Evolutionary conservation across 2,329 filamentous ascomycete species (phyloP), one percentile per base, ranked within the genome.

Genomic region (Ceratocystis harringtonii): DNA sequence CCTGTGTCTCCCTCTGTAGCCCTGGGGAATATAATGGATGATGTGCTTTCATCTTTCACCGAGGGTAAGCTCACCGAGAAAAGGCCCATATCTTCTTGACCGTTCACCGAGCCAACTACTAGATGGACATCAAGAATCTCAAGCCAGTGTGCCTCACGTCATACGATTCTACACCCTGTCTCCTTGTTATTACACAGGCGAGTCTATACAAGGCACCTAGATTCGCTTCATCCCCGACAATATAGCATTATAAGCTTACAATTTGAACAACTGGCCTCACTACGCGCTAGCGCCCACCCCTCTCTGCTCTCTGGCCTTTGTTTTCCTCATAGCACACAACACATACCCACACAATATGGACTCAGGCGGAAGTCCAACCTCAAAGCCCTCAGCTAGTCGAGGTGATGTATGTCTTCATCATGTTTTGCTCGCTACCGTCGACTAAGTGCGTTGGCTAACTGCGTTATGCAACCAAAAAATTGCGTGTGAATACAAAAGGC

Each of bases 401-500:
- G 32, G 32, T 41, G 65, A 66, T 55, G 65, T 66, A 22, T 44
- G 25, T 28, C 25, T 63, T 50, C 0, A 8, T 32, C 3, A 8
- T 32, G 10, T 44, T 43, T 61, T 43, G 22, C 8, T 15, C 22
- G 12, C 50, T 6, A 15, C 48, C 10, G 12, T 52, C 5, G 19
- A 15, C 1, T 17, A 45, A 52, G 19, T 12, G n/a, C 57, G 36
- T 36, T 52, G 28, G 19, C 58, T 30, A 25, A 52, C 25, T 55
- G 50, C 50, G 25, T 19, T 12, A 22, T 48, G 45, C 17, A 48
- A 48, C 19, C 7, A 48, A n/a, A 48, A 7, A 48, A 45, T 45
- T 28, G 45, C n/a, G 72, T 28, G 72, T 72, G 43, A 73, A 74
- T 57, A 32, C 7, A 32, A n/a, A 12, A 17, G 7, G 50, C 62